Conservation (phyloP, 1,139 yeast genomes). For the Nakaseomyces bracarensis region DNA sequence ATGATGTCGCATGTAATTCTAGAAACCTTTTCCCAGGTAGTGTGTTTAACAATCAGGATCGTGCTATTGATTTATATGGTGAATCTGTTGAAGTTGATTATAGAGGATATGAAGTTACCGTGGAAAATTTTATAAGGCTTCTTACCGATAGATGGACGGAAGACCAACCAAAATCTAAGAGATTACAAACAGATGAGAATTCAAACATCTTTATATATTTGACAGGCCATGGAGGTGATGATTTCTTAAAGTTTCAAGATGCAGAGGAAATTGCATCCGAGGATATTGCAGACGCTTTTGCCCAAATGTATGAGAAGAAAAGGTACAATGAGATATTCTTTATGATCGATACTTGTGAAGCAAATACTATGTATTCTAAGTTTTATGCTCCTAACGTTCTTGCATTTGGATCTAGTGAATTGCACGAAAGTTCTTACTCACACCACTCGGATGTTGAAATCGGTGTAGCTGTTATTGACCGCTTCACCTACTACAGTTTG, state of each 20-base stretch:
- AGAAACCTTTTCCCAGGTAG: conserved; percentile 94
- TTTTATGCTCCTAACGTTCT: conserved; percentile 88
- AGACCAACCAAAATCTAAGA: conserved; percentile 85
- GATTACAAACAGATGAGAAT: conserved; percentile 85
- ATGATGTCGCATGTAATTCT: conserved; percentile 95
- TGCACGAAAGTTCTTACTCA: conserved; percentile 87
- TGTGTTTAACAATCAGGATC: conserved; percentile 88
- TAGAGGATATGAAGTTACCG: conserved; percentile 96
- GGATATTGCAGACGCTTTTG: conserved; percentile 96
- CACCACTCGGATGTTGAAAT: conserved; percentile 93
- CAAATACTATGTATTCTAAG: conserved; percentile 92
- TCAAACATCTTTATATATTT: conserved; percentile 88
- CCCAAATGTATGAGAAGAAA: conserved; percentile 92
- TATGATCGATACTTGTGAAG: conserved; percentile 98
- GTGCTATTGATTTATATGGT: conserved; percentile 90
- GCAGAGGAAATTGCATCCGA: conserved; percentile 95
- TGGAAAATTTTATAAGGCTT: conserved; percentile 83
- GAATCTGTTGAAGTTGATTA: conserved; percentile 94
- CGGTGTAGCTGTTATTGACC: conserved; percentile 95
- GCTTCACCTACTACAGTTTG: conserved; percentile 87
- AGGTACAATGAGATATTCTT: conserved; percentile 91
- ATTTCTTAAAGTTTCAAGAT: conserved; percentile 92
- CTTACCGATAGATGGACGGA: conserved; percentile 93
- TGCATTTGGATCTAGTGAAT: conserved; percentile 86
- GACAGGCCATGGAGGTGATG: conserved; percentile 99